Conservation (phyloP, 345 rosid genomes). For the Litchi chinensis region DNA sequence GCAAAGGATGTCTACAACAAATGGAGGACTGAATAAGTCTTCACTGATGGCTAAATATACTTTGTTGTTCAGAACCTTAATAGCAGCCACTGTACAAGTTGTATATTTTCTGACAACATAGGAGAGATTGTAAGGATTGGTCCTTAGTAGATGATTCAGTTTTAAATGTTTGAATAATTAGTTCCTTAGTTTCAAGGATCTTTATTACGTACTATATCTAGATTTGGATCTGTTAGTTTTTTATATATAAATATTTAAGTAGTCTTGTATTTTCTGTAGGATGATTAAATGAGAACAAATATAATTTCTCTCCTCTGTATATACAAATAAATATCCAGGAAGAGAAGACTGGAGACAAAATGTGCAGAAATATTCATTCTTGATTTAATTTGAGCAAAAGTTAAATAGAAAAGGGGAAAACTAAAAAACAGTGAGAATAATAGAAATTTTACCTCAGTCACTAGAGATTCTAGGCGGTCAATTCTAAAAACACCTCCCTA, state of each 20-base stretch:
- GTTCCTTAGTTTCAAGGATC: too few relatives aligned
- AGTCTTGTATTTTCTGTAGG: too few relatives aligned
- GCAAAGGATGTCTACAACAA: background rate
- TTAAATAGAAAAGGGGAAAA: background rate
- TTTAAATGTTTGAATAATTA: too few relatives aligned
- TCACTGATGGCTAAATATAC: background rate
- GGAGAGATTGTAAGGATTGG: too few relatives aligned
- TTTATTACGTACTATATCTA: too few relatives aligned
- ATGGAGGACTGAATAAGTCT: background rate
- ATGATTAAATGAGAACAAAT: too few relatives aligned
- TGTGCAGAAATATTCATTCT: background rate
- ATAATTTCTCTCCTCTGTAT: too few relatives aligned
- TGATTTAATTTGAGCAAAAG: background rate
- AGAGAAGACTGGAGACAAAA: background rate
- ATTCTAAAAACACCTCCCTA: constrained; percentile 91
- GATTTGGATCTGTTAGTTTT: too few relatives aligned
- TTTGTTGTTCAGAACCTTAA: background rate
- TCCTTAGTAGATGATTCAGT: too few relatives aligned
- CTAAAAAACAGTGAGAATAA: constrained; percentile 1
- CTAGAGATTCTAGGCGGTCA: constrained; percentile 88
- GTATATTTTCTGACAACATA: too few relatives aligned
- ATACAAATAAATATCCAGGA: background rate
- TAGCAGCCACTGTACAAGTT: background rate
- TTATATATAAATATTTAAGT: too few relatives aligned
- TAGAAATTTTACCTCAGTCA: constrained; percentile 66